phyloP scores from a whole-genome alignment of 176 grass and related monocot species.

The Raddia guianensis region DNA sequence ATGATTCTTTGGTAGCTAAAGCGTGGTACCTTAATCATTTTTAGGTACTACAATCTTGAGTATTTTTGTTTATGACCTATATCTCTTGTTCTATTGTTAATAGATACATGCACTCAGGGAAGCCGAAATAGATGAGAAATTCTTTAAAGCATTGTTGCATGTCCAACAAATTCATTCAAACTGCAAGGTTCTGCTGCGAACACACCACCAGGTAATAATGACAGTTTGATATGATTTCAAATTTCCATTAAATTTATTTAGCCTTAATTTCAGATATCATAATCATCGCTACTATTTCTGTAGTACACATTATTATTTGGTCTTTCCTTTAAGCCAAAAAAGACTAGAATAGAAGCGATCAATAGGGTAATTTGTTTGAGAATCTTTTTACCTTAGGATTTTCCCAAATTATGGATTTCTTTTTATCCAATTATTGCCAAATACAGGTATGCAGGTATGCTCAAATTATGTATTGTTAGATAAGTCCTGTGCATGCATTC shows the following conservation, averaged over 20 bases:
- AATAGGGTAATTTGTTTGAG: not conserved
- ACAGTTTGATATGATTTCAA: not conserved
- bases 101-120: slow-evolving; percentile 92
- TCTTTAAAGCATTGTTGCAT: slow-evolving; percentile 91
- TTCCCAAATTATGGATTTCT: slow-evolving; percentile 5
- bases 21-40: not conserved
- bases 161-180: slow-evolving; percentile 99
- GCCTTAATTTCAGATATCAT: slow-evolving; percentile 23
- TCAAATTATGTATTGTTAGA: slow-evolving; percentile 28
- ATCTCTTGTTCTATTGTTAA: slow-evolving; percentile 28
- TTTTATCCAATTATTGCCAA: not conserved
- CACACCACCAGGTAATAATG: slow-evolving; percentile 94
- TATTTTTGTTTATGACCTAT: not conserved
- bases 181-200: slow-evolving; percentile 90
- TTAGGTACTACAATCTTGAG: not conserved
- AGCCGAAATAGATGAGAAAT: slow-evolving; percentile 90
- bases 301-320: not conserved
- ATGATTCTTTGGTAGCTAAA: slow-evolving; percentile 15
- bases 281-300: not conserved
- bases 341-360: not conserved
- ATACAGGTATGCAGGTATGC: not conserved
- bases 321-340: not conserved
- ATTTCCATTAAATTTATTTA: not conserved
- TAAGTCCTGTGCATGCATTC: too few relatives aligned
- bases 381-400: not conserved